A percentile compares a stretch with the other conserved stretches of the same genome.
These are phyloP conservation scores for Didymella lethalis DNA, from an alignment of 2,329 filamentous ascomycete genomes.

Conservation along the genomic window DNA sequence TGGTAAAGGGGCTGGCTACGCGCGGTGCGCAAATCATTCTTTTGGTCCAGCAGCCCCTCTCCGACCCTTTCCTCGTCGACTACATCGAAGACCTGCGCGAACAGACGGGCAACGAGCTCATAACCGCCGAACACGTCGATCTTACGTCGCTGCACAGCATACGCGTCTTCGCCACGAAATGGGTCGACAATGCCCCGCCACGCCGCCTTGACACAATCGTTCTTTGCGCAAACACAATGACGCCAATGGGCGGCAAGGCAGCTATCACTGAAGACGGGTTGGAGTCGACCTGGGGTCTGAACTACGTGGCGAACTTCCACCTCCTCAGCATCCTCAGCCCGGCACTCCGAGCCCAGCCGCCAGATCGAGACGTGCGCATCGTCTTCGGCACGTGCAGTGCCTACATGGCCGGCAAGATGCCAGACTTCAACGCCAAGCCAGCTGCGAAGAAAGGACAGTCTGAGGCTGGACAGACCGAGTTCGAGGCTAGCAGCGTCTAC, in stretches of 20 bases:
- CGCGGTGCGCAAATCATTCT: slow-evolving; percentile 91
- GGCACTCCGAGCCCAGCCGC: slow-evolving; percentile 86
- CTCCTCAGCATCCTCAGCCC: slow-evolving; percentile 90
- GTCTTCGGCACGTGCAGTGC: slow-evolving; percentile 86
- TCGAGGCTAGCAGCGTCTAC: slow-evolving; percentile 57
- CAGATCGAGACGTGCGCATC: slow-evolving; percentile 90
- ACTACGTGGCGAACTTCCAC: slow-evolving; percentile 96
- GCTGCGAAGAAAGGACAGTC: slow-evolving; percentile 66
- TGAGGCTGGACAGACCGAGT: slow-evolving; percentile 46
- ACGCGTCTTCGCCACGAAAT: slow-evolving; percentile 92
- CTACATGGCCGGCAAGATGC: slow-evolving; percentile 79
- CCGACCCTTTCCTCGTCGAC: slow-evolving; percentile 88
- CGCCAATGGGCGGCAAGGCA: slow-evolving; percentile 69
- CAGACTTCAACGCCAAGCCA: slow-evolving; percentile 60
- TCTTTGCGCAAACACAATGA: slow-evolving; percentile 81
- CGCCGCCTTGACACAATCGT: slow-evolving; percentile 90
- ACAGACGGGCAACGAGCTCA: slow-evolving; percentile 80
- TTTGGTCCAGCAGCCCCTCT: slow-evolving; percentile 80
- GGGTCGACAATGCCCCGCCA: slow-evolving; percentile 94
- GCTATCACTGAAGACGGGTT: slow-evolving; percentile 77
- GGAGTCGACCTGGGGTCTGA: slow-evolving; percentile 91
- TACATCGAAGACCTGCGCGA: slow-evolving; percentile 88
- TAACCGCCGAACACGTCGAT: slow-evolving; percentile 96
- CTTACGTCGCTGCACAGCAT: slow-evolving; percentile 88
- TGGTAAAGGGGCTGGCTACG: slow-evolving; percentile 75